Percentiles rank a stretch among this genome's conserved stretches.
These are phyloP conservation scores for Tuber calosporum DNA, from an alignment of 495 filamentous ascomycete genomes.

Conservation along the genomic window DNA sequence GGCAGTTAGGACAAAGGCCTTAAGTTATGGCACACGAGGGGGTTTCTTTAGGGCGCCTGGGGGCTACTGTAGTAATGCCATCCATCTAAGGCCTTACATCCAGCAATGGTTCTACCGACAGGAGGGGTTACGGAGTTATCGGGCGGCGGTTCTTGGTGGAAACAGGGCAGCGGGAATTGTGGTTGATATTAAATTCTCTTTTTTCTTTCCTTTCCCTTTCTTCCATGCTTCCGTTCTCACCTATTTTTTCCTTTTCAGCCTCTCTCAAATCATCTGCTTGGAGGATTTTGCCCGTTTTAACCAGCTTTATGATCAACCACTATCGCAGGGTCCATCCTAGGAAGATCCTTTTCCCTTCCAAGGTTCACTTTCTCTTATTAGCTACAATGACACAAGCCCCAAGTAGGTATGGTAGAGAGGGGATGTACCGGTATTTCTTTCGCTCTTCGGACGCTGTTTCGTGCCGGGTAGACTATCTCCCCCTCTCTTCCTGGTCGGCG, in stretches of 20 bases:
- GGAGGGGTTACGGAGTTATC: neutral
- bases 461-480: neutral
- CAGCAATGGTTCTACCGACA: neutral
- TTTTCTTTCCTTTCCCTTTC: too few relatives aligned
- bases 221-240: neutral
- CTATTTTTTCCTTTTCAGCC: neutral
- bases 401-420: neutral
- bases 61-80: neutral
- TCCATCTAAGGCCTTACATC: too few relatives aligned
- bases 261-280: neutral
- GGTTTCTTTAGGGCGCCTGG: neutral
- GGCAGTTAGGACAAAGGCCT: neutral
- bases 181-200: neutral
- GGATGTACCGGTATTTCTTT: neutral
- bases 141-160: neutral
- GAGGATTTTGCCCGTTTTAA: neutral
- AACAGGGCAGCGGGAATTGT: neutral
- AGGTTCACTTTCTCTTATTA: neutral
- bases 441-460: neutral
- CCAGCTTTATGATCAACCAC: conserved; percentile 3
- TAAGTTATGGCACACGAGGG: neutral
- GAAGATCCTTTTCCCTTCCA: neutral
- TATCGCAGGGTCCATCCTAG: conserved; percentile 15
- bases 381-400: neutral
- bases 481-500: neutral